phyloP scores from a whole-genome alignment of 371 early-diverging fungal species.

The Smittium mucronatum region DNA sequence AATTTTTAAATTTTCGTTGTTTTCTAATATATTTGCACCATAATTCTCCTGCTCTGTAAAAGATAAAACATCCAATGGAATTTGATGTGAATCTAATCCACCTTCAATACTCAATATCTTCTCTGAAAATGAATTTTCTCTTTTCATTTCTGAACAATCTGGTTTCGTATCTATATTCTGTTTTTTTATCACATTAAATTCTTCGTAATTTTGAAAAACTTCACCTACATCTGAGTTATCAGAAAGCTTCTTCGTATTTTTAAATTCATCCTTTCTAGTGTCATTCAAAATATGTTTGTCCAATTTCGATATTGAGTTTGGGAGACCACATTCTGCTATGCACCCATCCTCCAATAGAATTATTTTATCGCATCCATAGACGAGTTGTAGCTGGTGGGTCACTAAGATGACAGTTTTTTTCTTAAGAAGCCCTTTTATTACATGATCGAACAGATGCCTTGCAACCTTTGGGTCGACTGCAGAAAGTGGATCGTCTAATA shows the following conservation, averaged over 20 bases:
- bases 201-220: not conserved
- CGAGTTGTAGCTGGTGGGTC: slow-evolving; percentile 37
- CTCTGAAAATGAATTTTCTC: not conserved
- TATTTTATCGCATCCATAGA: slow-evolving; percentile 39
- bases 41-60: not conserved
- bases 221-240: not conserved
- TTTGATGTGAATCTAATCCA: not conserved
- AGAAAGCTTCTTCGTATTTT: not conserved
- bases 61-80: slow-evolving; percentile 2
- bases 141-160: not conserved
- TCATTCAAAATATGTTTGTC: not conserved
- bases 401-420: slow-evolving; percentile 36
- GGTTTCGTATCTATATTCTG: not conserved
- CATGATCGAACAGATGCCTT: slow-evolving; percentile 33
- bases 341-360: slow-evolving; percentile 18
- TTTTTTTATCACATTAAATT: not conserved
- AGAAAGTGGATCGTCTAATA: slow-evolving; percentile 53
- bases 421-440: slow-evolving; percentile 42
- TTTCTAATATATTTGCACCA: not conserved
- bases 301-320: not conserved
- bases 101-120: not conserved
- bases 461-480: slow-evolving; percentile 51
- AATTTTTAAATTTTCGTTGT: not conserved
- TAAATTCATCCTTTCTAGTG: not conserved
- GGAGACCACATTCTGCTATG: slow-evolving; percentile 10